phyloP scores from a whole-genome alignment of 2,329 filamentous ascomycete genomes.

The Alternaria ethzedia region DNA sequence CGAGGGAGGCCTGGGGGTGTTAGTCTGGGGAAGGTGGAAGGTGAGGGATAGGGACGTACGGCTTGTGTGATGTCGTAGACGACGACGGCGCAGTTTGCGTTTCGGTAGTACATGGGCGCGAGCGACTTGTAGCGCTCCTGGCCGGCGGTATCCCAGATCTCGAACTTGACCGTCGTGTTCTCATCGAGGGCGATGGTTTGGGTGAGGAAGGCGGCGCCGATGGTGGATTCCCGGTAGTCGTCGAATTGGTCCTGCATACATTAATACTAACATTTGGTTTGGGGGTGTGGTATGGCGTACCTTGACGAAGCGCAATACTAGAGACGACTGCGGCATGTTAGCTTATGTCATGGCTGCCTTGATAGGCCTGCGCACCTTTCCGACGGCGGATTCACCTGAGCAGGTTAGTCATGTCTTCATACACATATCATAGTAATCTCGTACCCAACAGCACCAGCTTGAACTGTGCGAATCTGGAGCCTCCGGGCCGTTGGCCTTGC shows the following conservation, averaged over 20 bases:
- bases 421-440: conserved; percentile 35
- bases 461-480: conserved; percentile 92
- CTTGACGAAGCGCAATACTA: conserved; percentile 98
- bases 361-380: conserved; percentile 73
- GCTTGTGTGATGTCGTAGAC: conserved; percentile 99
- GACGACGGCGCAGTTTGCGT: conserved; percentile 98
- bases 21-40: conserved; percentile 9
- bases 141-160: conserved; percentile 92
- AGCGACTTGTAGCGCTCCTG: conserved; percentile 99
- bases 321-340: conserved; percentile 75
- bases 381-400: conserved; percentile 94
- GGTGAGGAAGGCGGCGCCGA: conserved; percentile 97
- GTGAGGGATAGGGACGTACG: conserved; percentile 63
- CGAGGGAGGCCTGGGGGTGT: conserved; percentile 78
- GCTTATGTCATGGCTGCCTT: conserved; percentile 34
- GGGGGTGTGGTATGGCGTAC: conserved; percentile 56
- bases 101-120: conserved; percentile 99
- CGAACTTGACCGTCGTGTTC: conserved; percentile 98
- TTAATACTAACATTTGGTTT: not conserved
- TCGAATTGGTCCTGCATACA: conserved; percentile 90
- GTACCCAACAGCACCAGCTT: conserved; percentile 96
- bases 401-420: conserved; percentile 24
- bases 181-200: conserved; percentile 99
- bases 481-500: conserved; percentile 70
- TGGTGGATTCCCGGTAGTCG: conserved; percentile 95